Evolutionary conservation across 2,329 filamentous ascomycete species (phyloP), one percentile per base, ranked within the genome.

Genomic region (Dactylonectria macrodidyma): DNA sequence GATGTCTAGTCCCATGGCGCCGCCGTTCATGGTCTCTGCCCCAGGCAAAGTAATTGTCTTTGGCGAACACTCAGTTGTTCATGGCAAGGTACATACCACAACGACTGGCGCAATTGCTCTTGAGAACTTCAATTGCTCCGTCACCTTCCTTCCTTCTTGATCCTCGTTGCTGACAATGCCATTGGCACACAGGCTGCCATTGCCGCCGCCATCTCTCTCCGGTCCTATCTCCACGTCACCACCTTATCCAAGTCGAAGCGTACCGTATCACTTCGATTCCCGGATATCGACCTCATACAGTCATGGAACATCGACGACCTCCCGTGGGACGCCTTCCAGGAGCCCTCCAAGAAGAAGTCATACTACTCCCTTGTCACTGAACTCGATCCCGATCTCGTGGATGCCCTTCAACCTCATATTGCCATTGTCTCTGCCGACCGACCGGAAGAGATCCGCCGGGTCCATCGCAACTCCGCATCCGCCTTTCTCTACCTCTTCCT

Each of bases 31-130:
- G 93, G 95, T 98, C 65, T 98, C 96, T 16, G 95, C 97, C 2
- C 96, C 96, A 0, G 97, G 95, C 71, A 99, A 99, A 81, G 96
- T 98, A 78, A 99, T 99, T 80, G 94, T 98, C 60, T 98, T 95
- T 83, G 96, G 96, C 73, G 96, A 99, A 81, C 96, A 99, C 84
- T 93, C 96, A 2, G 96, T 98, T n/a, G 96, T 99, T 22, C 91
- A 99, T 78, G 95, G 95, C 78, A 98, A 98, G 89, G 93, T 93
- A 84, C 63, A 30, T 30, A 30, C 26, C 26, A 7, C 26, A 30
- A 30, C 26, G 26, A 83, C 38, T 75, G 16, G 30, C 19, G 5
- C 26, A n/a, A 22, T 54, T 33, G 10, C 51, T 38, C 8, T 22
- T 26, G 46, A 51, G 7, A 3, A 24, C 11, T 11, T 47, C 52